Evolutionary conservation across 2,329 filamentous ascomycete genomes (phyloP), one percentile per base, ranked within the genome.

Genomic region (Shiraia sp.): DNA sequence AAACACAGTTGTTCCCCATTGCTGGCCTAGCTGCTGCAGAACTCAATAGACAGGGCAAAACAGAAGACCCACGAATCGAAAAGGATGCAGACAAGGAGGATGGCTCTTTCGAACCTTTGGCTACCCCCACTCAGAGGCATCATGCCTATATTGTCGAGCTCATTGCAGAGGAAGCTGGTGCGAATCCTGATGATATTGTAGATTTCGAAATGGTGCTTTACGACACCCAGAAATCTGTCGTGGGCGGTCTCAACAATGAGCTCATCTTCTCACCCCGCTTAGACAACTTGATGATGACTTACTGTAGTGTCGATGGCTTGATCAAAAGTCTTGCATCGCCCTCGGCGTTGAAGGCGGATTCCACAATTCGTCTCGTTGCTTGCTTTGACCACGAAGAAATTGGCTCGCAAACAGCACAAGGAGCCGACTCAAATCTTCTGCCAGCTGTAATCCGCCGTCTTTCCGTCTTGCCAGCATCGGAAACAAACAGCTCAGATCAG

Each of bases 331-430:
- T 95, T 17, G 72, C 77, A 14, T 78, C 81, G 2, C 68, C 80
- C 10, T 73, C 77, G 3, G 79, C 86, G 5, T 79, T 97, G 19
- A 82, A 90, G 30, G 72, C 86, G 15, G 92, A 96, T 63, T 76
- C 81, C 3, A 86, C 82, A 13, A 96, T 97, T 62, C 89, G 93
- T 32, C 77, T 99, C n/a, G 86, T 95, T 55, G 87, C 90, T 25
- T 88, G 92, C 71, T 99, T 99, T 69, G 93, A 99, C 68, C 91
- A 99, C 73, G 93, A 99, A 72, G 93, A 99, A 68, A 93, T 99
- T 62, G 93, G 93, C 39, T 95, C 89, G 48, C 85, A 82, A 43
- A 95, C 90, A 2, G 91, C 92, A 4, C 93, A 99, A 64, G 93
- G 93, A 48, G 93, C 93, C 13, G 85, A 95, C 72, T 96, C 90